Evolutionary conservation across 306 rosid species (phyloP), one percentile per base, ranked within the genome.

Genomic region (Lupinus albus): DNA sequence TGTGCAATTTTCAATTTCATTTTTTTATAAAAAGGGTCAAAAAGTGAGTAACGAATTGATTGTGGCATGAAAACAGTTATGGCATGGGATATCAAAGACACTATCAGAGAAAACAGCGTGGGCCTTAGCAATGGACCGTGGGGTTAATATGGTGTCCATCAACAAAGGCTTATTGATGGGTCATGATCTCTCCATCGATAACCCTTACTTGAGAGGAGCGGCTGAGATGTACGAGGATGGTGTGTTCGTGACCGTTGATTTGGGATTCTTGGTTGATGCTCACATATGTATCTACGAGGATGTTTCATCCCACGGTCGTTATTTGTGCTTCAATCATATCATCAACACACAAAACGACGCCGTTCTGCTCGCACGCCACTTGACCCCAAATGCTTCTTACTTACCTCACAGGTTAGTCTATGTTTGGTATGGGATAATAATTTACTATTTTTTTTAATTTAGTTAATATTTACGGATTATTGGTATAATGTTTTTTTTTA

Each of bases 171-270:
- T 87, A 6, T 9, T 80, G 57, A 76, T 85, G 84, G 53, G 64
- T 9, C 70, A 70, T 1, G 89, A 85, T 68, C 73, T 92, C 36
- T 74, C 89, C 11, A 72, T 89, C 17, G 75, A 45, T 11, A 52
- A 73, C 71, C 95, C 96, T 0, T 84, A 92, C 56, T 12, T 92
- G 18, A 87, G 88, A 70, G 98, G 98, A 13, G 98, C 98, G 11
- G 98, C 96, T 8, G 96, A 92, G 87, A 89, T 92, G 98, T 92
- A 92, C 75, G 91, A 89, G 56, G 92, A 86, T 13, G 98, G 96
- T 0, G 80, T 86, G 35, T 84, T 92, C 1, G 96, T 89, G 32
- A 85, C 96, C 72, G 96, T 87, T 28, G 98, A 89, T 80, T 55
- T 83, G 0, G 36, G 32, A 7, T 89, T 83, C 75, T 47, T 85